Base-by-base conservation (phyloP, 306 rosid species). In the Castanospermum australe region DNA sequence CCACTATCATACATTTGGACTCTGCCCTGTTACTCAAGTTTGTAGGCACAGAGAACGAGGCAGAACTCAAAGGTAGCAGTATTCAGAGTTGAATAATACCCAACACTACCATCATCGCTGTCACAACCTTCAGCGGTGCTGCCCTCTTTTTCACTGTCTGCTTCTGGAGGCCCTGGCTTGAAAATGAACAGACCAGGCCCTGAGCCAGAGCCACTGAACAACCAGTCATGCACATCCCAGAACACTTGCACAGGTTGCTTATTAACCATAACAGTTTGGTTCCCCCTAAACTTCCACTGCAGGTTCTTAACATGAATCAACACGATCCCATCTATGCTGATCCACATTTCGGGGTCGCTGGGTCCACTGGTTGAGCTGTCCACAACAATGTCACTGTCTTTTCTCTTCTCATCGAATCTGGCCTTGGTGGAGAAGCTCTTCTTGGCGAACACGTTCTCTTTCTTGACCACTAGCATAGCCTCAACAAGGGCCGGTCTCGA, bases 191-290 rank as follows among this genome's bases (percentile, higher is more conserved):
- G 61, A 0, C 99, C 99, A 0, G 89, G 91, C 4, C 98, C 98
- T 0, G 88, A 69, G 3, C 89, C 93, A 0, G 89, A 78, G 28
- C 82, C 78, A 25, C 88, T 80, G 57, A 96, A 96, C 71, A 96
- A 77, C 99, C 99, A 96, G 35, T 96, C 99, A 61, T 96, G 96
- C 4, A 96, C 99, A 66, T 95, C 99, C 97, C 97, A 95, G 9
- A 93, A 87, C 13, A 95, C 94, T 47, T 96, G 99, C 14, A 96
- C 82, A 4, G 96, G 88, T 47, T 86, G 92, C 72, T 77, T 88
- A 55, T 90, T 85, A n/a, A 96, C 92, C 75, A 79, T 13, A 8
- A 96, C 90, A 0, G 96, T 96, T 36, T 96, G 98, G 18, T 96
- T 96, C 67, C 99, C 99, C 10, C 99, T 74, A 18, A 96, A 93